A percentile compares a stretch with the other conserved stretches of the same genome.
Conservation (phyloP, 2,329 filamentous ascomycete species). For the Microsporum audouinii region DNA sequence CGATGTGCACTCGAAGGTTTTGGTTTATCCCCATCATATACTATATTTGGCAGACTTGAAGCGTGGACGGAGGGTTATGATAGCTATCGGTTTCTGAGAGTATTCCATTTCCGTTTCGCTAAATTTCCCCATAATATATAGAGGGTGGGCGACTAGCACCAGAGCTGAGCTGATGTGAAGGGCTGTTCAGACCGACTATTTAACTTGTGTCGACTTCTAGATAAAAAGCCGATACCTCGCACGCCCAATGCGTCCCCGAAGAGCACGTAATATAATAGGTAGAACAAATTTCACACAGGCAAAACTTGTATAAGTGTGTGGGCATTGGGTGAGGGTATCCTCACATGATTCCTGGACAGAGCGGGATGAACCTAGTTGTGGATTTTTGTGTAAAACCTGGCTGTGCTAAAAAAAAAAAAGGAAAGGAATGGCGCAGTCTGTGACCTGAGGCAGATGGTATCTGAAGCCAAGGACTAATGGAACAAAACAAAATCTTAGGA, state of each 20-base stretch:
- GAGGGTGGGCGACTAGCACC: too few relatives aligned
- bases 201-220: too few relatives aligned
- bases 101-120: too few relatives aligned
- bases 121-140: too few relatives aligned
- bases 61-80: too few relatives aligned
- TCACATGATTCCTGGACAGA: neutral
- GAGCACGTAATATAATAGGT: neutral
- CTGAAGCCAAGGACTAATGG: neutral
- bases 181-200: too few relatives aligned
- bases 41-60: neutral
- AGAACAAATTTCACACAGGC: neutral
- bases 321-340: neutral
- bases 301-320: neutral
- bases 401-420: neutral
- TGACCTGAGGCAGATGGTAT: neutral
- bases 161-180: too few relatives aligned
- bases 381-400: neutral
- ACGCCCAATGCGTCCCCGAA: too few relatives aligned
- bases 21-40: neutral
- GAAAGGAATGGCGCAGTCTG: neutral
- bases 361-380: slow-evolving; percentile 2
- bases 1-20: neutral
- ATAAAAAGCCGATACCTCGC: too few relatives aligned
- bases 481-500: neutral
- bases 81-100: too few relatives aligned